Conservation (phyloP, 116 monocot genomes). For the Iris pallida region DNA sequence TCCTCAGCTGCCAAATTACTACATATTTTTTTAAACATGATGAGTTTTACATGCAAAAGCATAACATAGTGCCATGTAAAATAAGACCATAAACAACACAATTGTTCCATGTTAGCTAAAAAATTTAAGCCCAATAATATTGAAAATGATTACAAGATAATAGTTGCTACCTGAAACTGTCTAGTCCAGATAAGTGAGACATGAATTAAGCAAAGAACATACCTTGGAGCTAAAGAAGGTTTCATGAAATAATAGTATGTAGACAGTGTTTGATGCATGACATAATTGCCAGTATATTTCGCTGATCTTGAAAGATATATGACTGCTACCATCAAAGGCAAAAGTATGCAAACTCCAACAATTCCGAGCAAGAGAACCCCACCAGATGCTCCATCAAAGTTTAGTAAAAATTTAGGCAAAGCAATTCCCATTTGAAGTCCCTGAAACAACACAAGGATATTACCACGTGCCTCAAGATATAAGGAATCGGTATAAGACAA, state of each 20-base stretch:
- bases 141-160: too few species aligned
- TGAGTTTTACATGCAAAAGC: too few species aligned
- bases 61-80: background rate
- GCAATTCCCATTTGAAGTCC: slow-evolving; percentile 95
- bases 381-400: slow-evolving; percentile 76
- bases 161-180: too few species aligned
- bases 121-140: too few species aligned
- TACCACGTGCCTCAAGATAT: background rate
- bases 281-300: slow-evolving; percentile 84
- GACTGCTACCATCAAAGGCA: slow-evolving; percentile 77
- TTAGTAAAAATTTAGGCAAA: slow-evolving; percentile 75
- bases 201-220: slow-evolving; percentile 10
- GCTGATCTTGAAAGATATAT: slow-evolving; percentile 92
- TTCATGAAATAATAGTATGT: slow-evolving; percentile 82
- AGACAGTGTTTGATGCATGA: slow-evolving; percentile 83
- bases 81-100: background rate
- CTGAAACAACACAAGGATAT: slow-evolving; percentile 27
- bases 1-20: too few species aligned
- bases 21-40: too few species aligned
- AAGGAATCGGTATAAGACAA: background rate
- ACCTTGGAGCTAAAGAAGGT: slow-evolving; percentile 91
- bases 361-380: slow-evolving; percentile 80
- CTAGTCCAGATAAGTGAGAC: background rate
- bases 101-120: too few species aligned
- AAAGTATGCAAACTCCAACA: slow-evolving; percentile 77